Base-by-base conservation (phyloP, 495 filamentous ascomycete genomes). In the Lepraria neglecta region DNA sequence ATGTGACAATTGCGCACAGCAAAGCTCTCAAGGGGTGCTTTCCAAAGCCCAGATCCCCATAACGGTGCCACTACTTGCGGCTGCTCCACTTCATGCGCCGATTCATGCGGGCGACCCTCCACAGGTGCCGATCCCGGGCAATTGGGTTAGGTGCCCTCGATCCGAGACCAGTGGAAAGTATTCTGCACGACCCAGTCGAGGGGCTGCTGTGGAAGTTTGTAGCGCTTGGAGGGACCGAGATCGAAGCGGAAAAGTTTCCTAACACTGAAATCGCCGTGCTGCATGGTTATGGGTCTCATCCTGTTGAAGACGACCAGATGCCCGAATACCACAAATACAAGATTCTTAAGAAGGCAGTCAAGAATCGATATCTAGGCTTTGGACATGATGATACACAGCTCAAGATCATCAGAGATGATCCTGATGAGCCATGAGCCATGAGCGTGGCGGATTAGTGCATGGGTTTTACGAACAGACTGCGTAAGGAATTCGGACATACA, bases 1-100 rank as follows among this genome's bases (percentile, higher is more conserved):
- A 35, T 55, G 52, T 55, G 27, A 55, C 28, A 55, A 55, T 15
- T 55, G 52, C 38, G 52, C 19, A 24, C 30, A 55, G 52, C 52
- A 55, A 28, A 19, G n/a, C 15, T 19, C 52, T 19, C n/a, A 35
- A 35, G 27, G 27, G 15, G 52, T 33, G 31, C 52, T 55, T 24
- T 55, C 27, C 7, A 55, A 35, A 55, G 52, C 28, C 0, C 52
- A 38, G 15, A 55, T 55, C 28, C 52, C 52, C 11, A 19, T 55
- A 4, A 55, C 52, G 4, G 10, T 55, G 6, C 28, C 52, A 4
- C 19, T 48, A 28, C 6, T 21, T 21, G 27, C 4, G 27, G 21
- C 46, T 15, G 17, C 19, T 5, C 19, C 21, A 27, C 11, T 48
- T n/a, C 2, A 24, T 2, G 24, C 2, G 24, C 24, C 1, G 24